Base-by-base conservation (phyloP, 768 basidiomycete genomes). In the Suillus alpinus region DNA sequence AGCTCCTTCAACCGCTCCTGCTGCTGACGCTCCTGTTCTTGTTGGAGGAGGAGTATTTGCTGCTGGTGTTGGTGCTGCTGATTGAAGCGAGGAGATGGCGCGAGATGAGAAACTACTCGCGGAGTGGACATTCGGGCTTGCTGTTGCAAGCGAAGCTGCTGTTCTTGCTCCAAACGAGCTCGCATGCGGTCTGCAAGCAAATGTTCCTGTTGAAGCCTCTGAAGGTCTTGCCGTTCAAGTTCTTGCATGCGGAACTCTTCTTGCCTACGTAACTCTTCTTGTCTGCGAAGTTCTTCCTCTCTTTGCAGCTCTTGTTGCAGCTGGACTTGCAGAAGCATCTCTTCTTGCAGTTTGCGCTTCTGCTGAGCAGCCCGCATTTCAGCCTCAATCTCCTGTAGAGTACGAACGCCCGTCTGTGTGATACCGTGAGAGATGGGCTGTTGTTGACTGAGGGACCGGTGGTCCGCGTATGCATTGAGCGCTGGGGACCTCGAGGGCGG, bases 331-430 rank as follows among this genome's bases (percentile, higher is more conserved):
- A 80, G 79, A 60, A 82, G 78, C 31, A 76, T 69, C 47, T 78
- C 75, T 58, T 78, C 77, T 6, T 73, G 65, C 64, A 73, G 65
- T 31, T 77, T 72, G 10, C 73, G 71, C 62, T 83, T 80, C 57
- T 83, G 80, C 32, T 84, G 84, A 26, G 80, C 81, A 7, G 81
- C 81, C n/a, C 81, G 80, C 89, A 93, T 91, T 72, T 94, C 92
- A 3, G 86, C 83, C 68, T 94, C 92, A 61, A 94, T 87, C 65
- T 94, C 92, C 65, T 91, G 86, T 31, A 94, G 70, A 0, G 91
- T 92, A 20, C 86, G 85, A 10, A 80, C 78, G 39, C 80, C 79
- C 6, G 67, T 69, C 44, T 77, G 77, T 57, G 65, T 66, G 36
- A 66, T 31, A 50, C 70, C 75, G 61, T 73, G 78, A 16, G 76